Conservation (phyloP, 495 filamentous ascomycete species). For the Tuber indicum region DNA sequence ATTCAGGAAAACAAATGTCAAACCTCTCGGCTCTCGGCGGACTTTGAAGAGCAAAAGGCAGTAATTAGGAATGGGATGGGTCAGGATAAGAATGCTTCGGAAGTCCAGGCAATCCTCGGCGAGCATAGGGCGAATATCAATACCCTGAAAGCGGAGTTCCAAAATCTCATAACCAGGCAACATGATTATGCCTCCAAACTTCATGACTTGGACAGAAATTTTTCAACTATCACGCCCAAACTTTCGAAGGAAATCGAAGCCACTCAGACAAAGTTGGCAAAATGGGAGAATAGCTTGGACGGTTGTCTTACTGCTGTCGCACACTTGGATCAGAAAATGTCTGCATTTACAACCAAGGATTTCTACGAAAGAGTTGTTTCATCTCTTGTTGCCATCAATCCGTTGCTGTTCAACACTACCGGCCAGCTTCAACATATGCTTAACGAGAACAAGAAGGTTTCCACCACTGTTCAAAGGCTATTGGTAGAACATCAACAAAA, state of each 20-base stretch:
- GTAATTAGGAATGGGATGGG: neutral
- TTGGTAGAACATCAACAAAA: neutral
- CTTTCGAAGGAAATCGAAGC: neutral
- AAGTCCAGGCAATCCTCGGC: neutral
- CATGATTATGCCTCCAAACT: neutral
- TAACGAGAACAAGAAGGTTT: slow-evolving; percentile 16
- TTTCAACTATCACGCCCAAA: neutral
- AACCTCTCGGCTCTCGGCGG: neutral
- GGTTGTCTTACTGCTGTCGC: slow-evolving; percentile 26
- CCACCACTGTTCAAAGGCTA: neutral
- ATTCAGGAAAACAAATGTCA: neutral
- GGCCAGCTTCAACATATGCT: slow-evolving; percentile 19
- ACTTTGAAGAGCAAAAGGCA: neutral
- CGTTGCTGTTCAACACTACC: slow-evolving; percentile 29
- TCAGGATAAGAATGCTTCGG: neutral
- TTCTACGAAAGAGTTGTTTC: slow-evolving; percentile 31
- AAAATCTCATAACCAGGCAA: neutral
- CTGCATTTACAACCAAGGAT: slow-evolving; percentile 32
- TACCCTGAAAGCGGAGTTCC: neutral
- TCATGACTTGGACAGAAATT: neutral
- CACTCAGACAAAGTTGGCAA: neutral
- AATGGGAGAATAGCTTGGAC: slow-evolving; percentile 28
- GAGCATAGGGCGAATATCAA: neutral
- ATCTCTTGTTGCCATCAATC: slow-evolving; percentile 26
- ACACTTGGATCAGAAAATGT: slow-evolving; percentile 33